A percentile compares a stretch with the other conserved stretches of the same genome.
phyloP scores from a whole-genome alignment of 176 grass and related monocot genomes.

The Cenchrus fungigraminus region DNA sequence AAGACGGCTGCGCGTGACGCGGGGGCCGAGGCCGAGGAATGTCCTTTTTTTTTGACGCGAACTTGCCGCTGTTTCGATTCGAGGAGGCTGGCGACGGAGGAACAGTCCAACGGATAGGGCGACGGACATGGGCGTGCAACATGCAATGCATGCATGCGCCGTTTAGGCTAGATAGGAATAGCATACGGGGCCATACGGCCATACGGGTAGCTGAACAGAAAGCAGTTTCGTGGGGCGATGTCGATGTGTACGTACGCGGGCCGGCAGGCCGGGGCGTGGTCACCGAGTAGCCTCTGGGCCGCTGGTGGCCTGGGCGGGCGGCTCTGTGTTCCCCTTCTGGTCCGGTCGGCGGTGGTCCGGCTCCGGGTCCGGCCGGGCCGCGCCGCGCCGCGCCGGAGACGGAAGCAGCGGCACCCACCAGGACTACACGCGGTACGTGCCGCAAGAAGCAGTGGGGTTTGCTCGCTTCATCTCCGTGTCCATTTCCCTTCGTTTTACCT shows the following conservation, averaged over 20 bases:
- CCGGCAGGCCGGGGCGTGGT: no score
- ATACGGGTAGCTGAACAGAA: background rate
- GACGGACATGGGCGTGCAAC: no score
- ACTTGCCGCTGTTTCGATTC: background rate
- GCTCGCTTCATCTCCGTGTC: background rate
- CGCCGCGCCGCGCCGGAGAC: background rate
- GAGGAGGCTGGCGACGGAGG: background rate
- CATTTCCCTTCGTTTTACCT: background rate
- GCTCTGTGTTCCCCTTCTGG: background rate
- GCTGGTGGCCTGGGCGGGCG: background rate
- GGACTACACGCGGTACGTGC: no score
- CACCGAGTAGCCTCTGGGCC: background rate
- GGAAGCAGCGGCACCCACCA: no score
- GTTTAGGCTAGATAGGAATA: background rate
- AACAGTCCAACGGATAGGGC: background rate
- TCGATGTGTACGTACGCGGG: background rate
- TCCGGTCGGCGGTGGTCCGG: background rate
- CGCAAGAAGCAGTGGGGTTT: no score
- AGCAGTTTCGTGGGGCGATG: background rate
- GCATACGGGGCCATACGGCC: background rate
- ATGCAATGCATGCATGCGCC: background rate
- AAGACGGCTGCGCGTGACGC: background rate
- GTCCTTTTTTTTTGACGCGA: background rate
- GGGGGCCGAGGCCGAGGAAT: background rate
- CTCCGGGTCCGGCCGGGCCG: background rate